These are phyloP conservation scores for Collybia sordida DNA, from an alignment of 768 basidiomycete species.

Conservation along the genomic window DNA sequence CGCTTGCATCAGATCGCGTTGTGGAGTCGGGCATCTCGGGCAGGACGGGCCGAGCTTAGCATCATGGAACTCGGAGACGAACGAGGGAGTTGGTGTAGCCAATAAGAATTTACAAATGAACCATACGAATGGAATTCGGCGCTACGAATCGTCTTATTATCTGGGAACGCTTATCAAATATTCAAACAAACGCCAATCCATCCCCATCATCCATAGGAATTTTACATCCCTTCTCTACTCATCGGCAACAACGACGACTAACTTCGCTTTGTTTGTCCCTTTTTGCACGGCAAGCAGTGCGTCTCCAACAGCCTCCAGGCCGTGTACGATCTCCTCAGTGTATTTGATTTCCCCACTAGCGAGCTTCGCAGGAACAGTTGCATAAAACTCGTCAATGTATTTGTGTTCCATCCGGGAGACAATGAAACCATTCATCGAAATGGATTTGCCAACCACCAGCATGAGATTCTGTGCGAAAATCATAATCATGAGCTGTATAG, in stretches of 20 bases:
- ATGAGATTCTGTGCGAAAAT: slow-evolving; percentile 33
- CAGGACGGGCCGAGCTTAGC: too few species aligned
- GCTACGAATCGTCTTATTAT: too few species aligned
- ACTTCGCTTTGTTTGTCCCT: slow-evolving; percentile 34
- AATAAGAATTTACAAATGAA: too few species aligned
- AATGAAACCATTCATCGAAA: slow-evolving; percentile 40
- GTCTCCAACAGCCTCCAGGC: slow-evolving; percentile 40
- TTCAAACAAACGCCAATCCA: too few species aligned
- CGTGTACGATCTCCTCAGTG: slow-evolving; percentile 42
- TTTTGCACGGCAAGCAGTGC: slow-evolving; percentile 31
- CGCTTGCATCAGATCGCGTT: too few species aligned
- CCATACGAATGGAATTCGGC: too few species aligned
- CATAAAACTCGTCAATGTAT: slow-evolving; percentile 41
- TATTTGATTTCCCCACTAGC: slow-evolving; percentile 47
- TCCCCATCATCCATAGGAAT: too few species aligned
- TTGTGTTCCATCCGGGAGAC: slow-evolving; percentile 28
- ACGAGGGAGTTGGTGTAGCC: too few species aligned
- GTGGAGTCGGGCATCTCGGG: too few species aligned
- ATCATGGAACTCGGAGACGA: too few species aligned
- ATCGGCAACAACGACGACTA: slow-evolving; percentile 33
- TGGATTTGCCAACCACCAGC: slow-evolving; percentile 37
- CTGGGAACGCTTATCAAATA: too few species aligned
- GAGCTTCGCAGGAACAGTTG: slow-evolving; percentile 36
- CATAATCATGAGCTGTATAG: neutral
- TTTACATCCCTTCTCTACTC: slow-evolving; percentile 9